These are phyloP conservation scores for Hypoxylon crocopeplum DNA, from an alignment of 495 filamentous ascomycete genomes.

Conservation along the genomic window DNA sequence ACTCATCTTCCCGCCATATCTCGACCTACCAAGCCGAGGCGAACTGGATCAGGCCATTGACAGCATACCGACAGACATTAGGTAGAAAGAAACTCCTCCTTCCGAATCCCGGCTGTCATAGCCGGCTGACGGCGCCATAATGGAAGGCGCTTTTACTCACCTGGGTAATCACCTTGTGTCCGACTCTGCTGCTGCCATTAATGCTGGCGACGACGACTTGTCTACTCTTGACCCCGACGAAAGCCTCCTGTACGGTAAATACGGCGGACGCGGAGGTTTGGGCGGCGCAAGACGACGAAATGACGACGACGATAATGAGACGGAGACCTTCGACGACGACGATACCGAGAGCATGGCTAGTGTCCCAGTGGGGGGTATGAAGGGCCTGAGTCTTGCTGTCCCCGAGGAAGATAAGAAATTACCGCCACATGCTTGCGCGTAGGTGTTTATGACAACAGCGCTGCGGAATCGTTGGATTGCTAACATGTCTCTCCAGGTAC, in stretches of 20 bases:
- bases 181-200: slow-evolving; percentile 74
- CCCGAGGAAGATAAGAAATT: slow-evolving; percentile 88
- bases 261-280: slow-evolving; percentile 61
- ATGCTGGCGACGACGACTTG: slow-evolving; percentile 70
- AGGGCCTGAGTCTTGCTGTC: slow-evolving; percentile 67
- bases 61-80: slow-evolving; percentile 7
- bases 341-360: slow-evolving; percentile 93
- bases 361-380: slow-evolving; percentile 77
- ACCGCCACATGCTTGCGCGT: slow-evolving; percentile 96
- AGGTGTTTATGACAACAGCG: slow-evolving; percentile 49
- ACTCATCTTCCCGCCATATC: neutral
- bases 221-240: slow-evolving; percentile 78
- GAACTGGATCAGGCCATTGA: neutral
- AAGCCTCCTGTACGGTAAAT: slow-evolving; percentile 70
- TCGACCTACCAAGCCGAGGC: neutral
- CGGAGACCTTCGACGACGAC: slow-evolving; percentile 85
- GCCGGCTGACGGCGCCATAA: slow-evolving; percentile 46
- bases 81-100: slow-evolving; percentile 13
- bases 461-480: slow-evolving; percentile 12
- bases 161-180: slow-evolving; percentile 82
- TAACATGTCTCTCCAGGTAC: slow-evolving; percentile 64
- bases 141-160: slow-evolving; percentile 88
- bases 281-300: slow-evolving; percentile 62
- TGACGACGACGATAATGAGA: slow-evolving; percentile 88
- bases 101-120: slow-evolving; percentile 21